Base-by-base conservation (phyloP, 805 yeast species). In the Myxozyma melibiosi region DNA sequence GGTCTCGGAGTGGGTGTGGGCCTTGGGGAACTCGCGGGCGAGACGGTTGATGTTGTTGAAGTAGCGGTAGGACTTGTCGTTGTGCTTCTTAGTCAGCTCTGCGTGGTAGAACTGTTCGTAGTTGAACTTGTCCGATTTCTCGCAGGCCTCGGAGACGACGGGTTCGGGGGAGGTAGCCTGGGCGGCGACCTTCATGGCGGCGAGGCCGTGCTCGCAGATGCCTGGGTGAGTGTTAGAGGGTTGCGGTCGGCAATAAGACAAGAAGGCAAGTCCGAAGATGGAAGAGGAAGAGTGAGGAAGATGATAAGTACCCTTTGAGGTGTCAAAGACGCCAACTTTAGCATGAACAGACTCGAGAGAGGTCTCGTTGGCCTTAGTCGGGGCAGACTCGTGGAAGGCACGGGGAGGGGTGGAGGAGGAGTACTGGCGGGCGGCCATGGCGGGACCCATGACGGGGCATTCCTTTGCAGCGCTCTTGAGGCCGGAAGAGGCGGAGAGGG, bases 31-130 rank as follows among this genome's bases (percentile, higher is more conserved):
- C 71, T 92, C 96, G 59, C 84, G 79, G 46, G 98, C 98, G 66
- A 94, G 79, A 66, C 99, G 85, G 78, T 94, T 94, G 77, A 94
- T 90, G 79, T 94, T 94, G 82, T 94, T 94, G 81, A 94, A 94
- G 73, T 82, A 92, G 67, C 99, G 86, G 75, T 94, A 94, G 22
- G 97, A 90, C 73, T 88, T 89, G 77, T 94, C 99, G 48, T 76
- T 66, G 71, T 95, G 84, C 76, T 94, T 94, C 69, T 80, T 81
- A 57, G 77, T 71, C 59, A 94, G 76, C 67, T 90, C 94, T 46
- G 73, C 71, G 57, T 80, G 80, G 70, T 90, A 84, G 64, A 82
- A 78, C 1, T 88, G 88, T 49, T 82, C 79, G 73, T 84, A 91
- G 71, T 88, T 92, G 73, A 85, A 90, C 42, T 42, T 40, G 14